A percentile compares a stretch with the other conserved stretches of the same genome.
Evolutionary conservation across 2,329 filamentous ascomycete genomes (phyloP).

Genomic region (Aspergillus quadricinctus): DNA sequence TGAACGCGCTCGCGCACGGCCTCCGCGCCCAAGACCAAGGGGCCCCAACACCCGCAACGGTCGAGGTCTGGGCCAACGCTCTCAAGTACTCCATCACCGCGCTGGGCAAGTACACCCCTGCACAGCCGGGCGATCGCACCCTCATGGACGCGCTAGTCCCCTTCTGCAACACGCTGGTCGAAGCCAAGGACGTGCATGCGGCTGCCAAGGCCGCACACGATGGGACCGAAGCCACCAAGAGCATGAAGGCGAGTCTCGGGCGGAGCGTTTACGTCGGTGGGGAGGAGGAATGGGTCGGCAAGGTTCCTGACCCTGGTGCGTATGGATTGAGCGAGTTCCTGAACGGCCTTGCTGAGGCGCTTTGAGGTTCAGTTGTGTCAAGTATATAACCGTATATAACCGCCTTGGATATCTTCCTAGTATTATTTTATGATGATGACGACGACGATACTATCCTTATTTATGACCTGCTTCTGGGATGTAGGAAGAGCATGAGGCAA

Average conservation of each 20-base stretch:
- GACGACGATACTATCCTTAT: constrained; percentile 4
- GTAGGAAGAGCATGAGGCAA: no score
- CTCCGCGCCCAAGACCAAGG: constrained; percentile 51
- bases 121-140: constrained; percentile 82
- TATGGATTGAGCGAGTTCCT: constrained; percentile 83
- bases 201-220: constrained; percentile 71
- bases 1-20: constrained; percentile 76
- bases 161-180: constrained; percentile 69
- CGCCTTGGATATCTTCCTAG: constrained; percentile 2
- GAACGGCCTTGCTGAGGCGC: constrained; percentile 63
- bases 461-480: background rate
- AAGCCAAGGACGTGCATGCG: constrained; percentile 62
- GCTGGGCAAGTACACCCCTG: constrained; percentile 80
- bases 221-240: constrained; percentile 79
- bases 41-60: constrained; percentile 43
- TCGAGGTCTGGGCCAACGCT: constrained; percentile 60
- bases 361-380: constrained; percentile 18
- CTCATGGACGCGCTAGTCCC: constrained; percentile 85
- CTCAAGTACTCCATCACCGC: constrained; percentile 66
- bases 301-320: constrained; percentile 70
- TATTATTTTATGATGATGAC: constrained; percentile 16
- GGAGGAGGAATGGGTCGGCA: constrained; percentile 58
- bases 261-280: constrained; percentile 78
- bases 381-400: background rate
- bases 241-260: constrained; percentile 86